A percentile compares a stretch with the other conserved stretches of the same genome.
Conservation (phyloP, 106 monocot species). For the Allium cepa region DNA sequence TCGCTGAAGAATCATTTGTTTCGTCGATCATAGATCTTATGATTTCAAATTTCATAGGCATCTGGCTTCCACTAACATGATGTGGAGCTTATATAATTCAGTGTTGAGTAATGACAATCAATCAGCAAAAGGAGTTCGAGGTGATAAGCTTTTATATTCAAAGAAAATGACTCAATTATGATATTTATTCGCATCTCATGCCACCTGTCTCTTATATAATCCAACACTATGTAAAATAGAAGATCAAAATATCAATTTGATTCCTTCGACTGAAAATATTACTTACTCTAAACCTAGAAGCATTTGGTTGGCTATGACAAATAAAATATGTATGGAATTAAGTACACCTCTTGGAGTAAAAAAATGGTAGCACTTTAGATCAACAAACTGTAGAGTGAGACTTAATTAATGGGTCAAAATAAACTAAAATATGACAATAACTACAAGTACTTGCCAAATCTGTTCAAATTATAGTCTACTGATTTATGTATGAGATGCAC, state of each 20-base stretch:
- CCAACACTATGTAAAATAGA: neutral
- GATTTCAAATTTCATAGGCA: neutral
- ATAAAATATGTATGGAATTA: neutral
- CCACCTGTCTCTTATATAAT: conserved; percentile 2
- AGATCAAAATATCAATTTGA: conserved; percentile 5
- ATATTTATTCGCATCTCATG: neutral
- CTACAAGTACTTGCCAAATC: neutral
- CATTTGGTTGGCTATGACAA: neutral
- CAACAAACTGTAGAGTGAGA: neutral
- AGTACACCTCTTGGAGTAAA: neutral
- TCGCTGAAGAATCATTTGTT: neutral
- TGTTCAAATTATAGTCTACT: neutral
- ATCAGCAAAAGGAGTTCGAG: conserved; percentile 1
- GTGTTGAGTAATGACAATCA: neutral
- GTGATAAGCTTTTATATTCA: neutral
- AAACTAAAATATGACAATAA: neutral
- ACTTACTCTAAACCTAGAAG: conserved; percentile 3
- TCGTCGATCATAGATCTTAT: neutral
- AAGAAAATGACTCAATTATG: neutral
- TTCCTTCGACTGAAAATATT: neutral
- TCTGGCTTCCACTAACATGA: conserved; percentile 6
- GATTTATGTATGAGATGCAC: no score
- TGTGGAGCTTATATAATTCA: neutral
- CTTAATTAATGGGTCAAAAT: neutral
- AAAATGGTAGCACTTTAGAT: neutral